Conservation (phyloP, 2,329 filamentous ascomycete species). For the Neurospora sp. region DNA sequence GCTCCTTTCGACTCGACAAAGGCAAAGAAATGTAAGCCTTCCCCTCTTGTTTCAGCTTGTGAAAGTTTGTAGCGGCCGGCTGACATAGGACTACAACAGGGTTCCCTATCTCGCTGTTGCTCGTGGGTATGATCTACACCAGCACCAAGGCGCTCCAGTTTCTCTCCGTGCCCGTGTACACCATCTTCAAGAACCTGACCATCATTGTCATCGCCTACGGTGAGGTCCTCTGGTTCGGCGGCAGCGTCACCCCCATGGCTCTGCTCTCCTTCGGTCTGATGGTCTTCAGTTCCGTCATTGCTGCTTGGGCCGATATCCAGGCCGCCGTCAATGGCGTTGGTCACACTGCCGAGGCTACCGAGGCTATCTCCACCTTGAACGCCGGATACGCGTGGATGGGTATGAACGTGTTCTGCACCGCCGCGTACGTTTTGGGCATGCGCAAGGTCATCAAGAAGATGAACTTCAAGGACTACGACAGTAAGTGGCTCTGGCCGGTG, state of each 20-base stretch:
- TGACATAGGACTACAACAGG: constrained; percentile 38
- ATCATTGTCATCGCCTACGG: constrained; percentile 98
- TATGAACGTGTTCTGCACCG: constrained; percentile 90
- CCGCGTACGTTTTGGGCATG: constrained; percentile 84
- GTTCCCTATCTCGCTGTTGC: constrained; percentile 91
- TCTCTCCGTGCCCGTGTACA: constrained; percentile 96
- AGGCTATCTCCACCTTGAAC: constrained; percentile 80
- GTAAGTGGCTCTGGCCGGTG: constrained; percentile 48
- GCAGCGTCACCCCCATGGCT: constrained; percentile 75
- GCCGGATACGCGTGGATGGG: constrained; percentile 97
- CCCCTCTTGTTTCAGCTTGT: neutral
- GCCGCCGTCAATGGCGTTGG: constrained; percentile 61
- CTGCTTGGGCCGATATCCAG: constrained; percentile 94
- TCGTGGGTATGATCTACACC: constrained; percentile 99
- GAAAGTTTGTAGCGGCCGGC: neutral
- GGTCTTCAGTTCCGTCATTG: constrained; percentile 88
- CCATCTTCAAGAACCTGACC: constrained; percentile 99
- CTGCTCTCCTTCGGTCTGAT: constrained; percentile 93
- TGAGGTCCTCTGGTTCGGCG: constrained; percentile 96
- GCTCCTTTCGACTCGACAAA: constrained; percentile 77
- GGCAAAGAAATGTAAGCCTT: constrained; percentile 74
- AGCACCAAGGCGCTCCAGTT: constrained; percentile 91
- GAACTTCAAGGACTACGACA: constrained; percentile 99
- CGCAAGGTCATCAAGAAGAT: constrained; percentile 98
- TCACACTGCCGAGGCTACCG: constrained; percentile 50